Evolutionary conservation across 1,284 basidiomycete genomes (phyloP), one percentile per base, ranked within the genome.

Genomic region (Ceratobasidium sp.): DNA sequence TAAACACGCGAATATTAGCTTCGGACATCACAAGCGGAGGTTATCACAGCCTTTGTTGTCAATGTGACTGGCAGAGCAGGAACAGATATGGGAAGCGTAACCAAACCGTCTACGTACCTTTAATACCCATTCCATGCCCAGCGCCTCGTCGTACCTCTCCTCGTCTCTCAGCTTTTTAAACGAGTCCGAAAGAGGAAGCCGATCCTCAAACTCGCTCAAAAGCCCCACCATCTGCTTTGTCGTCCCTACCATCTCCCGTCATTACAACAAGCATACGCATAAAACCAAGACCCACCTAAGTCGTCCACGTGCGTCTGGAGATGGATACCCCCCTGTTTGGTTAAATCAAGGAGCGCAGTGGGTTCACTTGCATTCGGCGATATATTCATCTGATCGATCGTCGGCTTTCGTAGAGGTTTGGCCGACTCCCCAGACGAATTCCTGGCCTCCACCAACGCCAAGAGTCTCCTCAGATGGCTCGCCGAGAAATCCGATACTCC

Each of bases 401-500:
- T 70, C 16, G 74, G 75, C 28, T 45, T 55, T 39, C 58, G 23
- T 28, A 72, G 52, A 39, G 71, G 57, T 55, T 21, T 58, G 2
- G 34, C 39, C n/a, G 39, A 14, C 59, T 8, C 23, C 4, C 45
- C 39, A 21, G 23, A 4, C 30, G 48, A 60, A 21, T 43, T 65
- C 43, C 23, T 50, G 59, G 60, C 34, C 14, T 58, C 59, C 18
- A 73, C 57, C 55, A 67, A 45, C 28, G 62, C 50, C 18, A 75
- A 59, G 6, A 75, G 70, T 18, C 43, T 59, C 26, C 43, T 34
- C 45, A 76, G 52, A 70, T 74, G 74, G 0, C 46, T 26, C 18
- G 70, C 34, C 5, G 75, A 76, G 55, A 76, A 76, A 53, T 76
- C 75, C 16, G 75, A 73, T 4, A 76, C 75, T 5, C 75, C 75